phyloP scores from a whole-genome alignment of 2,329 filamentous ascomycete species.

The Chalaropsis thielavioides region DNA sequence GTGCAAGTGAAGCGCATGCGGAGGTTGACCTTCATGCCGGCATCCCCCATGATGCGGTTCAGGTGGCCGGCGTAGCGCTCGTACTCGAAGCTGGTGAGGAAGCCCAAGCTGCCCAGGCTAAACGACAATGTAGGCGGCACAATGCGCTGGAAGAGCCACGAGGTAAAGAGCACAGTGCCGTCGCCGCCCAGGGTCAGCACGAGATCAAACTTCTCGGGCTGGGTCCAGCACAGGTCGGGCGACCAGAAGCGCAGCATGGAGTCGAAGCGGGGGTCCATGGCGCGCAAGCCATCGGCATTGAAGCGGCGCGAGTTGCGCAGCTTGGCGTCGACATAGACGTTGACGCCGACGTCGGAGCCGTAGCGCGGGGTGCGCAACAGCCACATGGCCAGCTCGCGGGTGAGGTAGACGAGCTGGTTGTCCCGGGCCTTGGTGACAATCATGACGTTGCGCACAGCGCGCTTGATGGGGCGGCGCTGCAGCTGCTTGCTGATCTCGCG shows the following conservation, averaged over 20 bases:
- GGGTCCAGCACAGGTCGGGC: constrained; percentile 84
- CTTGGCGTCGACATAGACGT: constrained; percentile 97
- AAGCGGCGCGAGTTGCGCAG: constrained; percentile 79
- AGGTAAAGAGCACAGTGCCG: constrained; percentile 76
- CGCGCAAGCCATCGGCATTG: constrained; percentile 55
- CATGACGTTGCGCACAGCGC: constrained; percentile 89
- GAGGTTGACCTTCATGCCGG: constrained; percentile 91
- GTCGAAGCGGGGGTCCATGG: constrained; percentile 60
- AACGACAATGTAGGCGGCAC: constrained; percentile 77
- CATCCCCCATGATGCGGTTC: constrained; percentile 78
- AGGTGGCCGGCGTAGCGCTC: constrained; percentile 76
- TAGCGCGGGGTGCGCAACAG: constrained; percentile 79
- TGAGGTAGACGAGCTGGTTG: constrained; percentile 80
- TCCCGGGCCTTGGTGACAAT: constrained; percentile 96
- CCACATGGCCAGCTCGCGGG: constrained; percentile 76
- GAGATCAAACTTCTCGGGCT: constrained; percentile 88
- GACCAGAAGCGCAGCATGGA: constrained; percentile 92
- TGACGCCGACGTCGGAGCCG: constrained; percentile 77
- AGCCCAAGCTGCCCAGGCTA: constrained; percentile 72
- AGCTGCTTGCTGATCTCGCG: constrained; percentile 92
- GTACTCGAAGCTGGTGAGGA: constrained; percentile 79
- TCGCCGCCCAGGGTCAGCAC: constrained; percentile 80
- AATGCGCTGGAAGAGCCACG: constrained; percentile 82
- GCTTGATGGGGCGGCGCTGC: constrained; percentile 78
- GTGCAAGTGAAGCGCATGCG: constrained; percentile 99